Conservation (phyloP, 495 filamentous ascomycete genomes). For the Acidiella bohemica region DNA sequence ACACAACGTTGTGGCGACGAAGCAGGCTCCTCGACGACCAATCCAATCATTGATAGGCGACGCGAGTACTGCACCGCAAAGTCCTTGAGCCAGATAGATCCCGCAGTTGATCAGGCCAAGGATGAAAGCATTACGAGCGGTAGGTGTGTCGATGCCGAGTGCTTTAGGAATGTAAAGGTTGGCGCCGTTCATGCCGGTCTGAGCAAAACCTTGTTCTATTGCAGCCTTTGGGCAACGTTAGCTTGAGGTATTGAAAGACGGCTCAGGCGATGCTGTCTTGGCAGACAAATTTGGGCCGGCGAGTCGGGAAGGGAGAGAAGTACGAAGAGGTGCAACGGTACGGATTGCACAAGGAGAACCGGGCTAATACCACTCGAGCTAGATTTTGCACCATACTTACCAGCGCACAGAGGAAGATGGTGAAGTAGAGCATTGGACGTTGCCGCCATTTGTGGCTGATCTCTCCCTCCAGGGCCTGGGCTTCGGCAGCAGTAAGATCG, state of each 20-base stretch:
- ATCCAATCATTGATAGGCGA: constrained; percentile 12
- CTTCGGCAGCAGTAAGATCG: neutral
- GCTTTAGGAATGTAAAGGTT: constrained; percentile 10
- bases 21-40: constrained; percentile 12
- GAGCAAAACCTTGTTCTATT: constrained; percentile 14
- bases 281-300: too few species aligned
- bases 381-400: too few species aligned
- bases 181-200: constrained; percentile 16
- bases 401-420: constrained; percentile 14
- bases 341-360: too few species aligned
- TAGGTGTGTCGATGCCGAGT: constrained; percentile 1
- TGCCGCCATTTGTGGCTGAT: constrained; percentile 12
- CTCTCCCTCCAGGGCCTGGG: neutral
- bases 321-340: too few species aligned
- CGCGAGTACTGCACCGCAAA: constrained; percentile 11
- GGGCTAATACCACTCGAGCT: too few species aligned
- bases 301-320: too few species aligned
- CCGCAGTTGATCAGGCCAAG: constrained; percentile 16
- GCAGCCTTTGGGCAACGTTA: too few species aligned
- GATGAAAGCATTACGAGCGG: neutral
- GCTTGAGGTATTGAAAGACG: too few species aligned
- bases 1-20: constrained; percentile 7
- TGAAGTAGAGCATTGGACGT: constrained; percentile 11
- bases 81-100: constrained; percentile 9
- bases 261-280: too few species aligned